phyloP scores from a whole-genome alignment of 495 filamentous ascomycete species.

The Cercophora sp. region DNA sequence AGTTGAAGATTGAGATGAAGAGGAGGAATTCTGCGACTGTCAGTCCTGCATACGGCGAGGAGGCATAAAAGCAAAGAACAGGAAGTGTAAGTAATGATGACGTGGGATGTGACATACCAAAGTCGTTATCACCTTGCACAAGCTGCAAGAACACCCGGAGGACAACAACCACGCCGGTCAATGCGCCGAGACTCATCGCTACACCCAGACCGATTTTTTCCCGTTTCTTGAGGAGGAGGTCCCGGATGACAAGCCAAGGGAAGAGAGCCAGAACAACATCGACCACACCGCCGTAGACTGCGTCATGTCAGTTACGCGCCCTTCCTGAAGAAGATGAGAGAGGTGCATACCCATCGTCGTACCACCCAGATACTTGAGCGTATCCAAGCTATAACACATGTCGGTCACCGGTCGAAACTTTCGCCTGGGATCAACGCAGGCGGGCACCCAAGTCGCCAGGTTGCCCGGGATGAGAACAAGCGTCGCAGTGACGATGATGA shows the following conservation, averaged over 20 bases:
- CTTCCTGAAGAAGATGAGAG: background rate
- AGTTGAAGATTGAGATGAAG: slow-evolving; percentile 25
- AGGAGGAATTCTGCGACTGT: slow-evolving; percentile 14
- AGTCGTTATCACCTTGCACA: slow-evolving; percentile 11
- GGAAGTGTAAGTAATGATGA: no score
- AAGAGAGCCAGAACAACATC: slow-evolving; percentile 32
- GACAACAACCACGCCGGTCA: slow-evolving; percentile 16
- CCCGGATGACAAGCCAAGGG: slow-evolving; percentile 30
- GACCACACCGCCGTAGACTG: slow-evolving; percentile 24
- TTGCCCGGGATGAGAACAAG: slow-evolving; percentile 17
- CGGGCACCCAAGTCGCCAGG: slow-evolving; percentile 17
- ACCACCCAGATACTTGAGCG: slow-evolving; percentile 14
- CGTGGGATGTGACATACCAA: slow-evolving; percentile 11
- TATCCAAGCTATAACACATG: slow-evolving; percentile 7
- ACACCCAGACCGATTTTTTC: slow-evolving; percentile 31
- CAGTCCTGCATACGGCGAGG: background rate
- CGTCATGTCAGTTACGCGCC: background rate
- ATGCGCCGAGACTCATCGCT: slow-evolving; percentile 33
- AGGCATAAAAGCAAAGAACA: no score
- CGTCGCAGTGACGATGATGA: slow-evolving; percentile 16
- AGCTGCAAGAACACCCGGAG: slow-evolving; percentile 15
- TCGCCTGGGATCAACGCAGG: slow-evolving; percentile 15
- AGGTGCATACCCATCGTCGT: slow-evolving; percentile 13
- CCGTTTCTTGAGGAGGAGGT: slow-evolving; percentile 24
- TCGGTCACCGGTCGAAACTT: slow-evolving; percentile 7